Evolutionary conservation across 495 filamentous ascomycete genomes (phyloP).

Genomic region (Neurospora africana): DNA sequence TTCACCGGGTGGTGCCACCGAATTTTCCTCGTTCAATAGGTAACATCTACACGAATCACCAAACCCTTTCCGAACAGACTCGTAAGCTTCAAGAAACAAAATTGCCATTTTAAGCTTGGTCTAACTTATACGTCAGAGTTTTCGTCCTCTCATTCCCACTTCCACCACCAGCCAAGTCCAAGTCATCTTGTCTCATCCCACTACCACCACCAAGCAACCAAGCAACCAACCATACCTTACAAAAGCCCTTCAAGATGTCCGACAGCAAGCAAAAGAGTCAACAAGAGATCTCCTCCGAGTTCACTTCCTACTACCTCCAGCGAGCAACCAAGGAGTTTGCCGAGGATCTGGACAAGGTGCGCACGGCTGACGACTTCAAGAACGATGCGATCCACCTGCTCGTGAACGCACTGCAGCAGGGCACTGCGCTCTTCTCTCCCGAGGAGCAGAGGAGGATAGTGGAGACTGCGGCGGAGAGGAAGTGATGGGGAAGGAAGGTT

Average conservation of each 20-base stretch:
- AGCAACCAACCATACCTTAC: background rate
- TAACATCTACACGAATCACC: background rate
- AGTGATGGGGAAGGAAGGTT: background rate
- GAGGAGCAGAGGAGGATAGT: conserved; percentile 33
- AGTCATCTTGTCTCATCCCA: background rate
- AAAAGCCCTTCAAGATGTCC: conserved; percentile 5
- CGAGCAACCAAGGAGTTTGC: conserved; percentile 56
- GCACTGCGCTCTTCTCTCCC: conserved; percentile 37
- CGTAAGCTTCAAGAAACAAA: background rate
- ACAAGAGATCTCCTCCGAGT: conserved; percentile 31
- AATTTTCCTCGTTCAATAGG: background rate
- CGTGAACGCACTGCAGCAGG: conserved; percentile 55
- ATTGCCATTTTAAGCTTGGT: background rate
- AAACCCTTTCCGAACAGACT: background rate
- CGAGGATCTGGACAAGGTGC: conserved; percentile 59
- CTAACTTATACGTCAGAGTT: background rate
- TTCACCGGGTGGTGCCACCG: background rate
- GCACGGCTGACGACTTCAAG: conserved; percentile 56
- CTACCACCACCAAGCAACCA: conserved; percentile 1
- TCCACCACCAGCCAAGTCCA: background rate
- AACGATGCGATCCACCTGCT: conserved; percentile 50
- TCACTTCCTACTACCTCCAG: conserved; percentile 55
- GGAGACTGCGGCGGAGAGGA: conserved; percentile 2
- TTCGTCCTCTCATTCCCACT: background rate
- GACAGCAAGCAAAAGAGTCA: conserved; percentile 21